These are phyloP conservation scores for Dimargaris xerosporica DNA, from an alignment of 192 early-diverging fungal genomes.

Conservation along the genomic window DNA sequence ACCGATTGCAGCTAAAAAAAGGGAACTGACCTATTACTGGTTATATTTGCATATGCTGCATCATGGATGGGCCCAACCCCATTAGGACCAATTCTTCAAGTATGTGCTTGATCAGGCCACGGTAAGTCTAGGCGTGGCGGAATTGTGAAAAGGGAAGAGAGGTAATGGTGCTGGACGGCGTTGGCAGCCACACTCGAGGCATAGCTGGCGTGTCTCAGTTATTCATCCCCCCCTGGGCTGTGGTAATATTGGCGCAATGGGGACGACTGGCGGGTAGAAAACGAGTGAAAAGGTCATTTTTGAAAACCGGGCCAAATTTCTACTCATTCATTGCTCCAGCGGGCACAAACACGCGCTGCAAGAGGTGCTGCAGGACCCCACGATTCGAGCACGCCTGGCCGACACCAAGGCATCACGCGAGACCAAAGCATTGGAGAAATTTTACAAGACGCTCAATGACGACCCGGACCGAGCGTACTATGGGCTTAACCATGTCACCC, in stretches of 20 bases:
- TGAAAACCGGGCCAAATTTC: conserved; percentile 74
- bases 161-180: too few relatives aligned
- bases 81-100: conserved; percentile 69
- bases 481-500: conserved; percentile 68
- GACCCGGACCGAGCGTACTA: conserved; percentile 90
- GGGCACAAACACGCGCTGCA: conserved; percentile 93
- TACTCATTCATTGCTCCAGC: conserved; percentile 82
- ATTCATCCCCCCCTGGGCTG: too few relatives aligned
- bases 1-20: too few relatives aligned
- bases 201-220: too few relatives aligned
- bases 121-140: conserved; percentile 18
- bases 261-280: conserved; percentile 32
- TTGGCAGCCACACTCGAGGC: too few relatives aligned
- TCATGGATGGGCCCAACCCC: neutral
- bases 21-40: too few relatives aligned
- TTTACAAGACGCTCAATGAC: conserved; percentile 78
- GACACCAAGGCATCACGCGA: conserved; percentile 90
- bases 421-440: conserved; percentile 61
- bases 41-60: too few relatives aligned
- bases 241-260: neutral
- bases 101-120: conserved; percentile 76
- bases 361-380: conserved; percentile 80
- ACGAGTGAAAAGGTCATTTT: conserved; percentile 67
- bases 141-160: too few relatives aligned
- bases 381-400: conserved; percentile 56